Conservation (phyloP, 1,284 basidiomycete species). For the Lignosus rhinocerotis region DNA sequence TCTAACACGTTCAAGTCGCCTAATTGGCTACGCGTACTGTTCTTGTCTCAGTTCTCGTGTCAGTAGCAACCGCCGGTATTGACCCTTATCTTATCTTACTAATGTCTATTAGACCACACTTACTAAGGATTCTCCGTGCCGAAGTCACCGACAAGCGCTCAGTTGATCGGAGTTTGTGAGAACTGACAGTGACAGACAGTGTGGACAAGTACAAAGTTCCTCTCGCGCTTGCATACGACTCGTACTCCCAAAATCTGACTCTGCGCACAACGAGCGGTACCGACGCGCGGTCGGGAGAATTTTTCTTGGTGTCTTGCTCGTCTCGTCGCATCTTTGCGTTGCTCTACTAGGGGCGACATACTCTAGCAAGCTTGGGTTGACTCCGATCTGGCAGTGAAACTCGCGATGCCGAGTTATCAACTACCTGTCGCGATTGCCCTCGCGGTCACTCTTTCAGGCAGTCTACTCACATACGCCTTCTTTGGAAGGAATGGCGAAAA, state of each 20-base stretch:
- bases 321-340: background rate
- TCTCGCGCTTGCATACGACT: too few species aligned
- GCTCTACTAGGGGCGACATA: background rate
- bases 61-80: too few species aligned
- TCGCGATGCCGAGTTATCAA: constrained; percentile 56
- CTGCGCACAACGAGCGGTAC: background rate
- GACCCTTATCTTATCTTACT: too few species aligned
- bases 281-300: background rate
- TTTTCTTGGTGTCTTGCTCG: background rate
- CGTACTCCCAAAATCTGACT: background rate
- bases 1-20: too few species aligned
- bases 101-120: too few species aligned
- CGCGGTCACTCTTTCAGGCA: constrained; percentile 44
- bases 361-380: background rate
- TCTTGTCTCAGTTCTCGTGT: too few species aligned
- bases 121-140: too few species aligned
- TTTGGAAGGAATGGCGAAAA: constrained; percentile 48
- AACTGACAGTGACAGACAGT: too few species aligned
- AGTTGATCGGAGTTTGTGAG: too few species aligned
- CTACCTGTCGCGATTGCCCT: constrained; percentile 54
- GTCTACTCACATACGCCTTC: constrained; percentile 44
- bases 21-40: too few species aligned
- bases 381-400: background rate
- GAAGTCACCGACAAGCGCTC: too few species aligned
- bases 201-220: too few species aligned